phyloP scores from a whole-genome alignment of 2,329 filamentous ascomycete species.

The Ploettnerulaceae sp. region DNA sequence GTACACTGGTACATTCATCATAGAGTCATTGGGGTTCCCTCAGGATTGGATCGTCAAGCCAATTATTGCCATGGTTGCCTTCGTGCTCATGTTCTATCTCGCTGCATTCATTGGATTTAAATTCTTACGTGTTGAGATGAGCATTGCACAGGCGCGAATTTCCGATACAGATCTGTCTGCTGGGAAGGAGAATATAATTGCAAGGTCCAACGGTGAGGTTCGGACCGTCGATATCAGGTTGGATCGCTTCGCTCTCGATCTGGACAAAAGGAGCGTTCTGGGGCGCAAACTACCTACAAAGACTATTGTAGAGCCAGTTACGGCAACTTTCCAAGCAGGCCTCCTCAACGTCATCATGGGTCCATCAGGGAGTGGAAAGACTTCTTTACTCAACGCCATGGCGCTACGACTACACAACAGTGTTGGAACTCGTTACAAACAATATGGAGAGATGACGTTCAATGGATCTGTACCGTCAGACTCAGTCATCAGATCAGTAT shows the following conservation, averaged over 20 bases:
- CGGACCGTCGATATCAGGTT: conserved; percentile 61
- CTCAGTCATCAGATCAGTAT: conserved; percentile 64
- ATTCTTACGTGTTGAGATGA: conserved; percentile 63
- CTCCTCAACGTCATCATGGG: conserved; percentile 75
- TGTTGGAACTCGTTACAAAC: conserved; percentile 55
- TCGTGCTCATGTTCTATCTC: conserved; percentile 57
- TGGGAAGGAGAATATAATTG: conserved; percentile 65
- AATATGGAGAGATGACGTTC: conserved; percentile 60
- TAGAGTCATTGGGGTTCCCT: conserved; percentile 64
- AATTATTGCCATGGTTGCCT: conserved; percentile 57
- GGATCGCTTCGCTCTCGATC: conserved; percentile 56
- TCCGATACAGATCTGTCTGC: conserved; percentile 57
- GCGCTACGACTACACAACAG: conserved; percentile 61
- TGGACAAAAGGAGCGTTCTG: conserved; percentile 55
- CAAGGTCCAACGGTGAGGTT: conserved; percentile 47
- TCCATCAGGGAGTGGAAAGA: conserved; percentile 73
- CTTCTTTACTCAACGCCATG: conserved; percentile 68
- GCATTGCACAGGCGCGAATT: conserved; percentile 57
- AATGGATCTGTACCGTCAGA: conserved; percentile 65
- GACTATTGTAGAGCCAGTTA: conserved; percentile 62
- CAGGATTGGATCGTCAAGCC: conserved; percentile 62
- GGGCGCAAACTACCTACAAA: conserved; percentile 50
- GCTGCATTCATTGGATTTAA: conserved; percentile 57
- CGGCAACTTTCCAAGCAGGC: conserved; percentile 61
- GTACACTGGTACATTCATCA: conserved; percentile 65